Base-by-base conservation (phyloP, 2,329 filamentous ascomycete species). In the Blastomyces gilchristii region DNA sequence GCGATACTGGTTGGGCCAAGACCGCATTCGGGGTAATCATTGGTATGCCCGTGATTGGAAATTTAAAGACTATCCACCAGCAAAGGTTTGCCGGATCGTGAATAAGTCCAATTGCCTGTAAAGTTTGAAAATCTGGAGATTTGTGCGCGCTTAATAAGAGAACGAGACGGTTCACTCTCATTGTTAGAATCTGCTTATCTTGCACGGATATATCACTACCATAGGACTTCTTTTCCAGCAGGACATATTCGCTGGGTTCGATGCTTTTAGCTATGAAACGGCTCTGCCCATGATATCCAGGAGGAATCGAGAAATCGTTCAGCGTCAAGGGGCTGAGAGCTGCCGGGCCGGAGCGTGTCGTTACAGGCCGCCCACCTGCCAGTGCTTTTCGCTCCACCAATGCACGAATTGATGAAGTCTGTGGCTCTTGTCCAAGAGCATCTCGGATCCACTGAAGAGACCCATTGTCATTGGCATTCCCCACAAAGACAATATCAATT, bases 61-160 rank as follows among this genome's bases (percentile, higher is more conserved):
- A 53, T 52, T 61, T 52, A 52, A 61, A 61, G 8, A 53, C 16
- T 45, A 61, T 50, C 59, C 59, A 61, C 59, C 59, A 53, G 59
- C 45, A 52, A 28, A 39, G 47, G 34, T 61, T 61, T 39, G n/a
- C 34, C 11, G 45, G 59, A n/a, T 61, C 59, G n/a, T 53, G 59
- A 53, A 61, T 41, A n/a, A 52, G 37, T 1, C 59, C 59, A 39
- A 41, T 52, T 25, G 59, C 45, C 41, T 41, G 59, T 25, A 18
- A 37, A 6, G 47, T 61, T 8, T 16, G 25, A 16, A 61, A 61
- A 52, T 61, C 47, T 25, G 47, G 31, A 39, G 59, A 28, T n/a
- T 18, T 61, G 9, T n/a, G 16, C 8, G 28, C 28, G n/a, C 28
- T 61, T 31, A 52, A 45, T 12, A 61, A 47, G 14, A 52, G 59